Percentiles rank a stretch among this genome's conserved stretches.
Conservation (phyloP, 2,329 filamentous ascomycete species). For the Cladorrhinum sp. region DNA sequence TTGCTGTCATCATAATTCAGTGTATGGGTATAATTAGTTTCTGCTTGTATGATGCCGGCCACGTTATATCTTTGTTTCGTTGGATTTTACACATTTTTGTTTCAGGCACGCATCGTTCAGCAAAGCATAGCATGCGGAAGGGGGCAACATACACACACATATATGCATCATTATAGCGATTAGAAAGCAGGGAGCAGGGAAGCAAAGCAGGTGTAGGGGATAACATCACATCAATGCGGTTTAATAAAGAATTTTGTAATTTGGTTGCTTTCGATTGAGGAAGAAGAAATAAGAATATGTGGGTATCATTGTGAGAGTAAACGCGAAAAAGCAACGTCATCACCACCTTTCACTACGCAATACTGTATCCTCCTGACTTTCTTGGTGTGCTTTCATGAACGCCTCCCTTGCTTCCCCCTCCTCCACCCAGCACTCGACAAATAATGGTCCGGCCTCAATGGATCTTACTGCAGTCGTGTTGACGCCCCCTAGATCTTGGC, state of each 20-base stretch:
- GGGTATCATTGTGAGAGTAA: too few relatives aligned
- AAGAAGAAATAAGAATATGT: too few relatives aligned
- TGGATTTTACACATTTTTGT: neutral
- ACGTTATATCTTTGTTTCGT: neutral
- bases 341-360: neutral
- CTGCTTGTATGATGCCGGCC: neutral
- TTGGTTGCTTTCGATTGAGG: too few relatives aligned
- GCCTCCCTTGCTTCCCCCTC: slow-evolving; percentile 46
- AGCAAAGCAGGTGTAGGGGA: too few relatives aligned
- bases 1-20: too few relatives aligned
- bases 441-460: slow-evolving; percentile 56
- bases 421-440: slow-evolving; percentile 66
- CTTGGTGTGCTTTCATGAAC: slow-evolving; percentile 9
- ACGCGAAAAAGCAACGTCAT: too few relatives aligned
- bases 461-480: slow-evolving; percentile 50
- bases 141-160: neutral
- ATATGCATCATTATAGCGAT: too few relatives aligned
- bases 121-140: neutral
- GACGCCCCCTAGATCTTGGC: slow-evolving; percentile 36
- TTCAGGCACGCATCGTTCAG: neutral
- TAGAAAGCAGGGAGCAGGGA: too few relatives aligned
- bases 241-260: too few relatives aligned
- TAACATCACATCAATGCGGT: too few relatives aligned
- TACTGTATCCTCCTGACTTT: neutral
- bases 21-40: neutral